phyloP scores from a whole-genome alignment of 2,329 filamentous ascomycete genomes.

The Aspergillus flavus region DNA sequence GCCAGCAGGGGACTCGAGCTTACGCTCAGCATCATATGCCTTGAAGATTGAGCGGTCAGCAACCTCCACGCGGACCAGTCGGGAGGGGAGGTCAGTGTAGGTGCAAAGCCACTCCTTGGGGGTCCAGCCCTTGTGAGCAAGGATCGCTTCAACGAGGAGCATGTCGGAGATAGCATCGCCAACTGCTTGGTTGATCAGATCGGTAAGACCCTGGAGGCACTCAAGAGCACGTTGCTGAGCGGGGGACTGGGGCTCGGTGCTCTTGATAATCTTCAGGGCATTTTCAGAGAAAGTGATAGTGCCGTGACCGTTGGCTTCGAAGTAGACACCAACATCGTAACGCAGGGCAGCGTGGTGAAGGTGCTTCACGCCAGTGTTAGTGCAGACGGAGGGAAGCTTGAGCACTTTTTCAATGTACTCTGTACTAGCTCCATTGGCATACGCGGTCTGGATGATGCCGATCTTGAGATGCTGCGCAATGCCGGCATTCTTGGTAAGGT shows the following conservation, averaged over 20 bases:
- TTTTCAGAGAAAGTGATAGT: conserved; percentile 91
- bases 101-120: conserved; percentile 89
- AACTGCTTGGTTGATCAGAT: conserved; percentile 97
- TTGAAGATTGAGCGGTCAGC: conserved; percentile 85
- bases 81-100: conserved; percentile 92
- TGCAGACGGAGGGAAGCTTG: conserved; percentile 87
- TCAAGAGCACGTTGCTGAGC: conserved; percentile 89
- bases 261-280: conserved; percentile 76
- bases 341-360: conserved; percentile 94
- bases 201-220: conserved; percentile 77
- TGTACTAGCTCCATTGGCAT: conserved; percentile 94
- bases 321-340: conserved; percentile 96
- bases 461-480: conserved; percentile 81
- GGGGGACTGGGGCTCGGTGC: conserved; percentile 82
- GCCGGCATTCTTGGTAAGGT: conserved; percentile 78
- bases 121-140: conserved; percentile 91
- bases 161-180: conserved; percentile 95
- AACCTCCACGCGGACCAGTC: conserved; percentile 91
- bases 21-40: conserved; percentile 89
- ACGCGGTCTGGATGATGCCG: conserved; percentile 94
- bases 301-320: conserved; percentile 97
- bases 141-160: conserved; percentile 91
- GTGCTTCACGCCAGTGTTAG: conserved; percentile 94
- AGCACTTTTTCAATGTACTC: conserved; percentile 87
- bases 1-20: conserved; percentile 75